Base-by-base conservation (phyloP, 2,329 filamentous ascomycete species). In the Karstenula rhodostoma region DNA sequence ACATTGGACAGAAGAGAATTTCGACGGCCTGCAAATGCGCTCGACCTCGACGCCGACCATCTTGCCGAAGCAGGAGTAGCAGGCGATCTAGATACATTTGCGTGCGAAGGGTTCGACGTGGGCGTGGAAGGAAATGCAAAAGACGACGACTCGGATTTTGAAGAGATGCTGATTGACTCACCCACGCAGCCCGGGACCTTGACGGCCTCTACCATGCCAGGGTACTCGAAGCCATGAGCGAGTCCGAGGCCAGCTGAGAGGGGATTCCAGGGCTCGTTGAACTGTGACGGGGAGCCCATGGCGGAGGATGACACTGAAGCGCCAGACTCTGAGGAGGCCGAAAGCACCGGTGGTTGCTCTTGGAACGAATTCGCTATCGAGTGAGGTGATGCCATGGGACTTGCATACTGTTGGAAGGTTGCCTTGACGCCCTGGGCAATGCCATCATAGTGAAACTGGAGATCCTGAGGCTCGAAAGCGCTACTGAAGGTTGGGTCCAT, bases 221-320 rank as follows among this genome's bases (percentile, higher is more conserved):
- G 81, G 60, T 82, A 82, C 54, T 86, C 80, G 72, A 87, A 87
- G 51, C 84, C 78, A 70, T 91, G 86, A 43, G 83, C 79, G 71
- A 90, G 81, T 53, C 84, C 86, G 37, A 90, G 79, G 56, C 84
- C 84, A 54, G 85, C 68, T 58, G 56, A 27, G 85, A 85, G 64
- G 85, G 85, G 63, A 77, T 78, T 54, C 89, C 91, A 55, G 81
- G 86, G 58, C 78, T 88, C 60, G 83, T 83, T 61, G 84, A 87
- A 62, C 84, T 92, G 63, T 83, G 86, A 80, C 29, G 83, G 83
- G 6, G 83, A 85, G 46, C 80, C 82, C 65, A 82, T 80, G 17
- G 80, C 75, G 12, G 83, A 85, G 4, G 83, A 85, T 12, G 83
- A 80, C 10, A 79, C 78, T 19, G 83, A 85, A 48, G 82, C 81